Evolutionary conservation across 2,329 filamentous ascomycete species (phyloP).

Genomic region (Mariannaea sp.): DNA sequence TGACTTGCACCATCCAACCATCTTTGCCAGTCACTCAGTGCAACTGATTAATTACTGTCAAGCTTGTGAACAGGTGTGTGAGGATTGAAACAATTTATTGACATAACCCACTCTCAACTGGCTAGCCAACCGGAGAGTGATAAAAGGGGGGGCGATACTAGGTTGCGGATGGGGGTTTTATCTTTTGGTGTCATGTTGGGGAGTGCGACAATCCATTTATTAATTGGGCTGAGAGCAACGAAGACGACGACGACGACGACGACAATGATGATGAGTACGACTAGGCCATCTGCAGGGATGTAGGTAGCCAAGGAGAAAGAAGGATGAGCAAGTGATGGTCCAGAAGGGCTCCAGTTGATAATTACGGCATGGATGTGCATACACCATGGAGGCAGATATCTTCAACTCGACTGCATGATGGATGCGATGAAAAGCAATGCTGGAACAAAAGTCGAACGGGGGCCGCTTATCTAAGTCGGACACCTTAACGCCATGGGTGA

Average conservation of each 20-base stretch:
- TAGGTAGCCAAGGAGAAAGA: constrained; percentile 2
- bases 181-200: constrained; percentile 15
- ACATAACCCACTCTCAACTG: constrained; percentile 11
- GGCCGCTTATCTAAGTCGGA: constrained; percentile 5
- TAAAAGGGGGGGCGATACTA: constrained; percentile 12
- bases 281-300: constrained; percentile 15
- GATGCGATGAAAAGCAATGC: constrained; percentile 7
- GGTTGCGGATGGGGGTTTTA: constrained; percentile 6
- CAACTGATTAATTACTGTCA: background rate
- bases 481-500: too few species aligned
- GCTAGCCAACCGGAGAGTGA: constrained; percentile 27
- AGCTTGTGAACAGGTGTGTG: constrained; percentile 9
- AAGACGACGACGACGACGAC: too few species aligned
- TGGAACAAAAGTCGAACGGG: background rate
- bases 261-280: too few species aligned
- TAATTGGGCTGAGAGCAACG: constrained; percentile 13
- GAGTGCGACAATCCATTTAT: constrained; percentile 15
- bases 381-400: background rate
- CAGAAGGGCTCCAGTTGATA: constrained; percentile 4
- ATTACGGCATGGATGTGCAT: constrained; percentile 4
- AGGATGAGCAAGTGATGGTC: constrained; percentile 3
- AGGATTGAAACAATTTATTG: constrained; percentile 10
- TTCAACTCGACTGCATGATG: background rate
- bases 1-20: constrained; percentile 10
- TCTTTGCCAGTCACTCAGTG: background rate